phyloP scores from a whole-genome alignment of 768 basidiomycete genomes.

The Suillus paluster region DNA sequence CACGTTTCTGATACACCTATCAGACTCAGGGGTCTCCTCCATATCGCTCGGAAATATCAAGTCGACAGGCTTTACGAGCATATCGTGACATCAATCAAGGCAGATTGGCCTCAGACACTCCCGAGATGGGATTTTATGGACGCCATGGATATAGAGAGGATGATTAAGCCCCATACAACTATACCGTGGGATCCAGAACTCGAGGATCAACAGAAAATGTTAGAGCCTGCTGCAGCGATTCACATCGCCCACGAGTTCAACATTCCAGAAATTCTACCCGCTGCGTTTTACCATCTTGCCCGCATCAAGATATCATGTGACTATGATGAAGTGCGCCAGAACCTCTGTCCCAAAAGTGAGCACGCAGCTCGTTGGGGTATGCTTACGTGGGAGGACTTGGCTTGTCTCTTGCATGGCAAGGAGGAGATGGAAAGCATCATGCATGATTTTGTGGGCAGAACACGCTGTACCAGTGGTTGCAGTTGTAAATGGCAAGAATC shows the following conservation, averaged over 20 bases:
- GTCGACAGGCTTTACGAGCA: constrained; percentile 37
- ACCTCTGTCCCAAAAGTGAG: not conserved
- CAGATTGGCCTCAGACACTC: constrained; percentile 38
- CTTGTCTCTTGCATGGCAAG: constrained; percentile 20
- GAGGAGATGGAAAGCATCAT: too few relatives aligned
- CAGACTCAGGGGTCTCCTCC: constrained; percentile 25
- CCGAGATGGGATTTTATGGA: constrained; percentile 26
- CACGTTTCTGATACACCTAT: too few relatives aligned
- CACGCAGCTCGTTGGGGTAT: constrained; percentile 32
- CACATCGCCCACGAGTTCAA: constrained; percentile 45
- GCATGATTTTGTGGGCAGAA: too few relatives aligned
- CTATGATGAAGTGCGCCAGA: constrained; percentile 15
- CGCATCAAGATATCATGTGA: constrained; percentile 17
- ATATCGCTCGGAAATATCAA: constrained; percentile 41
- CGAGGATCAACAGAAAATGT: constrained; percentile 1
- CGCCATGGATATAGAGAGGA: too few relatives aligned
- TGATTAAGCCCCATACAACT: too few relatives aligned
- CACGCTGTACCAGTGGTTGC: too few relatives aligned
- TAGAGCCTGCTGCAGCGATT: constrained; percentile 37
- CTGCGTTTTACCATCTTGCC: constrained; percentile 53
- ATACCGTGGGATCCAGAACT: too few relatives aligned
- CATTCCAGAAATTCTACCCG: constrained; percentile 50
- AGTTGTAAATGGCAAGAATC: too few relatives aligned
- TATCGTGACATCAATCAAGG: constrained; percentile 35
- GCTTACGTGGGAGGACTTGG: constrained; percentile 22